Evolutionary conservation across 306 rosid genomes (phyloP).

Genomic region (Lupinus albus): DNA sequence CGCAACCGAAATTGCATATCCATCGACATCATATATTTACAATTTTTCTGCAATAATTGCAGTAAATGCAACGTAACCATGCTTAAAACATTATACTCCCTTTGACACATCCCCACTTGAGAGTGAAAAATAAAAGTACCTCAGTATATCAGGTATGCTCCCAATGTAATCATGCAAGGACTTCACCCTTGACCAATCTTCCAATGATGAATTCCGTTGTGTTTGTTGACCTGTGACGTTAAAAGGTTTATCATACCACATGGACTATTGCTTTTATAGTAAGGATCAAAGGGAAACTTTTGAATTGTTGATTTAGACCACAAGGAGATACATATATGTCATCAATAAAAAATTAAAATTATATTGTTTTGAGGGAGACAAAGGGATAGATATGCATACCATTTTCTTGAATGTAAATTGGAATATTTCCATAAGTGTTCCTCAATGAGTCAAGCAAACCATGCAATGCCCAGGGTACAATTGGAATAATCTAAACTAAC

Average conservation of each 20-base stretch:
- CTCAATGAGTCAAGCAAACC: conserved; percentile 41
- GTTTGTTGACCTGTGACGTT: conserved; percentile 54
- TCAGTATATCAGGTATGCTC: conserved; percentile 45
- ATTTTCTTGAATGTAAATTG: conserved; percentile 60
- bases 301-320: too few relatives aligned
- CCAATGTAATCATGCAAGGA: conserved; percentile 52
- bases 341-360: conserved; percentile 31
- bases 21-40: too few relatives aligned
- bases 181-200: conserved; percentile 60
- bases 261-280: background rate
- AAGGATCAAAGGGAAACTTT: background rate
- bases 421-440: conserved; percentile 50
- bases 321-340: conserved; percentile 39
- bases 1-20: too few relatives aligned
- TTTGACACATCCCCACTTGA: background rate
- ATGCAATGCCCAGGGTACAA: conserved; percentile 41
- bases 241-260: background rate
- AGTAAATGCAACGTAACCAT: too few relatives aligned
- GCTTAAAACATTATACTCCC: too few relatives aligned
- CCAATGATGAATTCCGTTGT: conserved; percentile 53
- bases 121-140: conserved; percentile 49
- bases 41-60: too few relatives aligned
- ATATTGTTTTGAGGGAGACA: background rate
- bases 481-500: conserved; percentile 46
- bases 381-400: conserved; percentile 32